Conservation (phyloP, 306 rosid species). For the Urtica urens region DNA sequence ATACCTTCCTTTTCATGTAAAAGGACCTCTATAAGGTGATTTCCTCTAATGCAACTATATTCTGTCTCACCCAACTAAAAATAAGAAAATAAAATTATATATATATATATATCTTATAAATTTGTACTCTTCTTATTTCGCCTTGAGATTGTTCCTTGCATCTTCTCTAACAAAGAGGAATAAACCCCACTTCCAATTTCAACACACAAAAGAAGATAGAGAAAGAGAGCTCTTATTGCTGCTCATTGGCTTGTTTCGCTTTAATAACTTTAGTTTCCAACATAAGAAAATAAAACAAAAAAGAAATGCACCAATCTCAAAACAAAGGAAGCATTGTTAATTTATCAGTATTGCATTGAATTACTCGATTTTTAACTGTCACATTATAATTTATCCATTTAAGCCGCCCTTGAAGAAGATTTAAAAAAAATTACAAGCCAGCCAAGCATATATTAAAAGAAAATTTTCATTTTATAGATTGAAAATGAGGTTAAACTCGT, state of each 20-base stretch:
- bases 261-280: background rate
- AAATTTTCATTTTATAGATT: no score
- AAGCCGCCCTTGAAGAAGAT: no score
- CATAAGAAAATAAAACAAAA: background rate
- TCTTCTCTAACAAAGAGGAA: background rate
- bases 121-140: background rate
- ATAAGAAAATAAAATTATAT: no score
- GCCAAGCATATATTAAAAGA: no score
- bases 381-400: no score
- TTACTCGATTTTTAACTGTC: no score
- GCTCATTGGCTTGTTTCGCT: no score
- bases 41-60: background rate
- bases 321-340: no score
- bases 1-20: conserved; percentile 13
- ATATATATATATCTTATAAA: background rate
- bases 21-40: conserved; percentile 7
- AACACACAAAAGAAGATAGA: background rate
- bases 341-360: no score
- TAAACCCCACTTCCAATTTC: background rate
- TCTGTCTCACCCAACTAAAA: conserved; percentile 1
- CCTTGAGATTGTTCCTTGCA: background rate
- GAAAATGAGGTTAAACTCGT: no score
- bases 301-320: background rate
- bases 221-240: background rate
- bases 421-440: no score